These are phyloP conservation scores for Termitomyces sp. DNA, from an alignment of 768 basidiomycete genomes.

Conservation along the genomic window DNA sequence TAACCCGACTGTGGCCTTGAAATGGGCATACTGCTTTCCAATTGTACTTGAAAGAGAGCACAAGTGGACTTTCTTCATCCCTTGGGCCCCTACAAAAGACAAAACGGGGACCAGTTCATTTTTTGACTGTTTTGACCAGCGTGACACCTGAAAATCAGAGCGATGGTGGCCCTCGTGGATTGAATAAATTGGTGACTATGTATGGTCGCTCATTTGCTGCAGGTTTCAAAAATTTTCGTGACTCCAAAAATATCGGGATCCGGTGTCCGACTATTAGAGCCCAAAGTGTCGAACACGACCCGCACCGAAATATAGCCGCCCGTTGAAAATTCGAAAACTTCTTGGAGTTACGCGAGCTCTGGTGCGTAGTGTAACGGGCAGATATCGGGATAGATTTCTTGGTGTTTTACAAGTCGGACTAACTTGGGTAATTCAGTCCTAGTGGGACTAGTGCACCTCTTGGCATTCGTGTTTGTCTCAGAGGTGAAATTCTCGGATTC, in stretches of 20 bases:
- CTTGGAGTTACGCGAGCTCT: background rate
- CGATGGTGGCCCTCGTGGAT: background rate
- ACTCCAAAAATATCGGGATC: background rate
- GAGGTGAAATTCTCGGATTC: background rate
- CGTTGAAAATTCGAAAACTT: background rate
- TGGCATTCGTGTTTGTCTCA: background rate
- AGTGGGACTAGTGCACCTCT: background rate
- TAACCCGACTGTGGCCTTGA: background rate
- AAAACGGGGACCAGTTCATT: too few species aligned
- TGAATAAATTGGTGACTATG: too few species aligned
- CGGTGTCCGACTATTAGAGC: background rate
- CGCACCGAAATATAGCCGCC: background rate
- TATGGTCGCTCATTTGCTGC: too few species aligned
- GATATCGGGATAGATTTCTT: background rate
- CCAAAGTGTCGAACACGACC: background rate
- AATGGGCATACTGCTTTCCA: background rate
- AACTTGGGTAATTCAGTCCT: background rate
- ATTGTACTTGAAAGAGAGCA: background rate
- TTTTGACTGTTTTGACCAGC: background rate
- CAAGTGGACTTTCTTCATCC: background rate
- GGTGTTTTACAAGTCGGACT: background rate
- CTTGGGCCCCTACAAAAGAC: background rate
- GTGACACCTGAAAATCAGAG: background rate
- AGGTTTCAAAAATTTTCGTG: background rate
- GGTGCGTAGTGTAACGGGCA: background rate